Conservation (phyloP, 352 stramenopile species). For the Phytophthora sojae region DNA sequence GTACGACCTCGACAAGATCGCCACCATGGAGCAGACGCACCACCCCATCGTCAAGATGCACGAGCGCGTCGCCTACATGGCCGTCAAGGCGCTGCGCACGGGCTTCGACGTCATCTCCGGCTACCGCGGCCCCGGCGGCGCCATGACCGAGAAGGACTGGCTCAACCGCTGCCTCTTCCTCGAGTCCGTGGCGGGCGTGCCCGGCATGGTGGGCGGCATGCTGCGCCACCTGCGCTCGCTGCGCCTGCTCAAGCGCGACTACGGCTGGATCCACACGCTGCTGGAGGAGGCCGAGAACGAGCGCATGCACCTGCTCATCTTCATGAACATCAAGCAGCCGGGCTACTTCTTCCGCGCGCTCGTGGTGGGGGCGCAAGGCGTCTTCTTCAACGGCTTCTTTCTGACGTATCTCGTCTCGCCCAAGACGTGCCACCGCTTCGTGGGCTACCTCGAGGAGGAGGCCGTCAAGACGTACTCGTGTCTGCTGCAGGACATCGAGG, state of each 20-base stretch:
- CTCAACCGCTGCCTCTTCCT: conserved; percentile 77
- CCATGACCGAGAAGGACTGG: conserved; percentile 74
- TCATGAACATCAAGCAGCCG: conserved; percentile 90
- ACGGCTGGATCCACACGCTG: conserved; percentile 93
- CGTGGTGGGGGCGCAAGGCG: conserved; percentile 86
- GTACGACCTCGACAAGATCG: conserved; percentile 52
- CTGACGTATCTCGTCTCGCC: conserved; percentile 90
- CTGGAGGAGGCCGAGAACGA: conserved; percentile 96
- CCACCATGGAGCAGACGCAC: conserved; percentile 44
- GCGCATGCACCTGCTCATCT: conserved; percentile 94
- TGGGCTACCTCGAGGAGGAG: conserved; percentile 95
- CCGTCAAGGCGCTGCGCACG: conserved; percentile 51
- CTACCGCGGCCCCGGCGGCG: conserved; percentile 65
- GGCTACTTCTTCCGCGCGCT: conserved; percentile 75
- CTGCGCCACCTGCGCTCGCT: conserved; percentile 85
- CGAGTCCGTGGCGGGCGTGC: conserved; percentile 81
- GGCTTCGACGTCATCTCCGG: conserved; percentile 62
- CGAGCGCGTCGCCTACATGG: conserved; percentile 45
- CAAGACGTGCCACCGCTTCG: conserved; percentile 90
- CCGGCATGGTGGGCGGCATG: conserved; percentile 82
- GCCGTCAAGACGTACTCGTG: conserved; percentile 93
- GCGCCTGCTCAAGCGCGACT: conserved; percentile 85
- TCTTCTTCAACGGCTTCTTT: conserved; percentile 91
- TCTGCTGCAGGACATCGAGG: conserved; percentile 90
- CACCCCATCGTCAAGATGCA: conserved; percentile 44